These are phyloP conservation scores for Vaccinium myrtillus DNA, from an alignment of 148 eudicot species.

Conservation along the genomic window DNA sequence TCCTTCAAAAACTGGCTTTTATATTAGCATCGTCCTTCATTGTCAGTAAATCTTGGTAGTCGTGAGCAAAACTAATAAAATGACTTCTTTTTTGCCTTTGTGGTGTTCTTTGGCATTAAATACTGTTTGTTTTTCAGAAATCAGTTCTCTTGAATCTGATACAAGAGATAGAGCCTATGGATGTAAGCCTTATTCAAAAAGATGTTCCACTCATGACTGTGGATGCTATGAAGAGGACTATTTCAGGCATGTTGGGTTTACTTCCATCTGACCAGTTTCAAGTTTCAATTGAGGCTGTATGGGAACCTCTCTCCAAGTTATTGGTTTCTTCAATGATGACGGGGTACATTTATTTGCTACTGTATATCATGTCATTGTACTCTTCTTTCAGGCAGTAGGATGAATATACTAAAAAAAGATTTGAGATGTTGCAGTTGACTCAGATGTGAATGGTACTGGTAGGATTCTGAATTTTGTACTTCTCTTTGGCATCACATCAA, in stretches of 20 bases:
- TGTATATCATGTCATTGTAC: neutral
- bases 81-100: neutral
- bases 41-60: neutral
- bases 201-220: conserved; percentile 84
- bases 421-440: conserved; percentile 7
- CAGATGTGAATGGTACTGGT: neutral
- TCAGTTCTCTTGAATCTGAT: conserved; percentile 68
- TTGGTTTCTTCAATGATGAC: conserved; percentile 92
- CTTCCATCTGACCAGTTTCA: conserved; percentile 97
- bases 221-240: conserved; percentile 98
- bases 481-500: neutral
- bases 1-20: neutral
- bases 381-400: neutral
- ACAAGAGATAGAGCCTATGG: conserved; percentile 94
- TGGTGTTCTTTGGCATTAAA: neutral
- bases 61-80: neutral
- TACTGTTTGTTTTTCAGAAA: conserved; percentile 46
- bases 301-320: conserved; percentile 92
- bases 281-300: conserved; percentile 78
- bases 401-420: neutral
- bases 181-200: conserved; percentile 88
- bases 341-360: conserved; percentile 53
- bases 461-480: neutral
- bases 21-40: neutral
- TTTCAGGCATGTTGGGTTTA: conserved; percentile 92